Evolutionary conservation across 176 grass and related monocot species (phyloP).

Genomic region (Tillandsia fasciculata): DNA sequence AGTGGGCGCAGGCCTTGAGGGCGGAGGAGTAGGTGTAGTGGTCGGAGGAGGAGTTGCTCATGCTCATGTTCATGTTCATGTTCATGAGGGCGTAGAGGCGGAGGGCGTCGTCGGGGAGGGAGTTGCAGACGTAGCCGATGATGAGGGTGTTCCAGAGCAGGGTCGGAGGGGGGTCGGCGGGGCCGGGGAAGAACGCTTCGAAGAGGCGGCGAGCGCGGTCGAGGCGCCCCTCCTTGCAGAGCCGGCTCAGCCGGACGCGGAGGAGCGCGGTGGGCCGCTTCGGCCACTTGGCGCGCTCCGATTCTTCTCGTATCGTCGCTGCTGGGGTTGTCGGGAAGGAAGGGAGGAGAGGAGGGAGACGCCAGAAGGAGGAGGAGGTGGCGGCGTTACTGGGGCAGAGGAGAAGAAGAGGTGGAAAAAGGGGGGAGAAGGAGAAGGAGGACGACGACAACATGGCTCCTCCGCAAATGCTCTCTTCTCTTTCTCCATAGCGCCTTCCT

Average conservation of each 20-base stretch:
- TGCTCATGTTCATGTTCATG: constrained; percentile 43
- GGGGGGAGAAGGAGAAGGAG: constrained; percentile 5
- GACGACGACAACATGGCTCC: constrained; percentile 3
- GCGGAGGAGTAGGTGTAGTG: constrained; percentile 88
- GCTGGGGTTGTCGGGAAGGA: constrained; percentile 10
- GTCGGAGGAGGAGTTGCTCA: constrained; percentile 35
- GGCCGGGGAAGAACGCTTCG: too few species aligned
- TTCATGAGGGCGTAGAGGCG: constrained; percentile 80
- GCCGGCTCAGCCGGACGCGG: constrained; percentile 39
- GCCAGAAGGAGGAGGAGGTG: neutral
- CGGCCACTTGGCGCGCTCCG: neutral
- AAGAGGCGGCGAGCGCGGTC: constrained; percentile 52
- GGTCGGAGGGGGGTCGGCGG: constrained; percentile 31
- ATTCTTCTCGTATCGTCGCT: neutral
- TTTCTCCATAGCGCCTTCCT: neutral
- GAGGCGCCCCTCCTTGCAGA: constrained; percentile 69
- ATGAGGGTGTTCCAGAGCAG: constrained; percentile 74
- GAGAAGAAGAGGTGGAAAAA: neutral
- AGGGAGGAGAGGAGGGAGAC: neutral
- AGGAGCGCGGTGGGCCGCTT: neutral
- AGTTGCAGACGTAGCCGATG: constrained; percentile 69
- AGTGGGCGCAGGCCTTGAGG: constrained; percentile 71
- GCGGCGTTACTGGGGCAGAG: neutral
- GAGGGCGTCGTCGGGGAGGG: constrained; percentile 59
- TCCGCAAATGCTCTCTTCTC: neutral